Evolutionary conservation across 2,329 filamentous ascomycete species (phyloP).

Genomic region (Didymella exigua): DNA sequence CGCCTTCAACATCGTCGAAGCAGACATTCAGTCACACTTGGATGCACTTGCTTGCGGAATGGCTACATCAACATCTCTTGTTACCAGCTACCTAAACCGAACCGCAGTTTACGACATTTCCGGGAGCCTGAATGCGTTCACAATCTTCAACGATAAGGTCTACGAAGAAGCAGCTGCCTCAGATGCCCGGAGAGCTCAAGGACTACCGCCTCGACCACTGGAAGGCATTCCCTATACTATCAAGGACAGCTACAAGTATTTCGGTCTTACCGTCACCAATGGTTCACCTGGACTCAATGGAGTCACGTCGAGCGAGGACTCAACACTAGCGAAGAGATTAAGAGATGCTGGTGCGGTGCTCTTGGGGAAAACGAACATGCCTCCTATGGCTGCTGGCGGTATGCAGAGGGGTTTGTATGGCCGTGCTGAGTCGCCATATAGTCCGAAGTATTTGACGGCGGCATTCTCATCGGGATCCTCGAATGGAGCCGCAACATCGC

Average conservation of each 20-base stretch:
- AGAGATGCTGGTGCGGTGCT: slow-evolving; percentile 58
- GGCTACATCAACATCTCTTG: slow-evolving; percentile 54
- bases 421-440: slow-evolving; percentile 63
- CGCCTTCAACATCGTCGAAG: slow-evolving; percentile 53
- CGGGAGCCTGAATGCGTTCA: slow-evolving; percentile 55
- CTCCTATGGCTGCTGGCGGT: slow-evolving; percentile 64
- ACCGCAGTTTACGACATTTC: slow-evolving; percentile 55
- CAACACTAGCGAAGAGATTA: slow-evolving; percentile 56
- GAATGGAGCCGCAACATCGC: slow-evolving; percentile 60
- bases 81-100: slow-evolving; percentile 54
- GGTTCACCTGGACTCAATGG: slow-evolving; percentile 62
- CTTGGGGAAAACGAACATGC: slow-evolving; percentile 65
- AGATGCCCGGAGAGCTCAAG: slow-evolving; percentile 52
- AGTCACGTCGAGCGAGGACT: slow-evolving; percentile 59
- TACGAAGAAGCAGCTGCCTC: slow-evolving; percentile 57
- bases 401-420: slow-evolving; percentile 64
- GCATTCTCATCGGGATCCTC: slow-evolving; percentile 65
- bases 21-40: slow-evolving; percentile 54
- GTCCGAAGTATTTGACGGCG: slow-evolving; percentile 58
- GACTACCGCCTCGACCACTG: slow-evolving; percentile 47
- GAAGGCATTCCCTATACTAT: slow-evolving; percentile 64
- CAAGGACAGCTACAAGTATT: slow-evolving; percentile 64
- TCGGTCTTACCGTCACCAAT: slow-evolving; percentile 59
- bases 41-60: slow-evolving; percentile 49
- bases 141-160: slow-evolving; percentile 54